Conservation (phyloP, 208 protist genomes). For the Tritrichomonas foetus region DNA sequence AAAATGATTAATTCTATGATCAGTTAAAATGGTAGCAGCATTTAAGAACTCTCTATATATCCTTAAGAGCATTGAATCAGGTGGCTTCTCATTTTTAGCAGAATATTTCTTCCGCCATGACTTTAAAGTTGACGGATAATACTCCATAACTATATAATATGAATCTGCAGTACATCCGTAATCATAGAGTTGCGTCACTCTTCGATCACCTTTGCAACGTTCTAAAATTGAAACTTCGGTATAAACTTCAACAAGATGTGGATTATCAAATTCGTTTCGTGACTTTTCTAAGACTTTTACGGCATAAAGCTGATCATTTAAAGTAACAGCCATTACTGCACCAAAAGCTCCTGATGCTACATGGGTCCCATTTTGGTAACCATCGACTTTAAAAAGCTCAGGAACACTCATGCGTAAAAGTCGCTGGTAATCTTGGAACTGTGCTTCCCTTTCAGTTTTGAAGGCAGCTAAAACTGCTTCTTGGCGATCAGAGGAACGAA, state of each 20-base stretch:
- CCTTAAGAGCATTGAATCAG: neutral
- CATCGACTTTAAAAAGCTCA: neutral
- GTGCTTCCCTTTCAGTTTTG: too few relatives aligned
- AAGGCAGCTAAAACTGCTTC: too few relatives aligned
- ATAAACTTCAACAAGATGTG: neutral
- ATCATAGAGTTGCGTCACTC: slow-evolving; percentile 17
- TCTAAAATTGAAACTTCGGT: neutral
- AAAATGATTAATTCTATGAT: neutral
- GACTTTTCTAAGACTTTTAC: neutral
- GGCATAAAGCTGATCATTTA: neutral
- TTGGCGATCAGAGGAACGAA: too few relatives aligned
- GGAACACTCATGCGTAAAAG: neutral
- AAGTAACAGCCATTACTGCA: neutral
- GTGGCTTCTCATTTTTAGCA: neutral
- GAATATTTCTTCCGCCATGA: neutral
- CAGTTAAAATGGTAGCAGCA: neutral
- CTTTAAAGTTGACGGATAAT: neutral
- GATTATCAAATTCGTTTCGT: slow-evolving; percentile 23
- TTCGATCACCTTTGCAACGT: neutral
- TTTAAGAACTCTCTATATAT: neutral
- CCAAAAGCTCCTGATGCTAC: slow-evolving; percentile 14
- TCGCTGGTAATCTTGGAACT: neutral
- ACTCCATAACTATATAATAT: slow-evolving; percentile 37
- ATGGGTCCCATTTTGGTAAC: neutral
- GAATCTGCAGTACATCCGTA: neutral